Base-by-base conservation (phyloP, 306 rosid genomes). In the Urtica urens region DNA sequence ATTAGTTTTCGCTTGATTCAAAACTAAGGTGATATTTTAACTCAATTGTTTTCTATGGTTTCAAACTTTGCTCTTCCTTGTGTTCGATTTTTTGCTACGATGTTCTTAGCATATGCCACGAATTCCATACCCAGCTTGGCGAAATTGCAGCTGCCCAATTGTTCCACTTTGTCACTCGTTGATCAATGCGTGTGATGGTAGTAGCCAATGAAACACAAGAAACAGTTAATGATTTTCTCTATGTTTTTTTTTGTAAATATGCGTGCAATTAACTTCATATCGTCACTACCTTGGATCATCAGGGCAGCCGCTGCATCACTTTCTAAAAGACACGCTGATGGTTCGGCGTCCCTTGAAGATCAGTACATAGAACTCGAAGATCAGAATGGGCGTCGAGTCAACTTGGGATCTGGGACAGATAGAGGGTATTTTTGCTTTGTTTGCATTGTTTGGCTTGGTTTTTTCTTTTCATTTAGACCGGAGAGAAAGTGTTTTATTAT, bases 321-420 rank as follows among this genome's bases (percentile, higher is more conserved):
- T 26, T 66, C 87, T 5, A 55, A 77, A 30, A 70, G 97, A 63
- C 93, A 84, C 15, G 82, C 87, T 0, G 93, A 81, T 56, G 86
- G 93, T 33, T 72, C 84, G 1, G 66, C 84, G 51, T 86, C 97
- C 7, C 34, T 84, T 38, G 97, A 88, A 40, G 84, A 84, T 47
- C 85, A 81, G 57, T 72, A 72, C 41, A 68, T 88, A 28, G 97
- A 81, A 64, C 77, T 84, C 25, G 97, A 88, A 60, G 84, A 88
- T 78, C 95, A 88, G 70, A 88, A 77, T 57, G 97, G 97, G 44
- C 33, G 78, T 68, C 76, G 71, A 77, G 93, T 88, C 26, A 58
- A 67, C 4, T 38, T 88, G 25, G 95, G 95, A 33, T 44, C 86
- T 10, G 86, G 83, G 70, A 81, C 83, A 38, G 95, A 88, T 69